Conservation (phyloP, 2,329 filamentous ascomycete species). For the Pseudopithomyces chartarum region DNA sequence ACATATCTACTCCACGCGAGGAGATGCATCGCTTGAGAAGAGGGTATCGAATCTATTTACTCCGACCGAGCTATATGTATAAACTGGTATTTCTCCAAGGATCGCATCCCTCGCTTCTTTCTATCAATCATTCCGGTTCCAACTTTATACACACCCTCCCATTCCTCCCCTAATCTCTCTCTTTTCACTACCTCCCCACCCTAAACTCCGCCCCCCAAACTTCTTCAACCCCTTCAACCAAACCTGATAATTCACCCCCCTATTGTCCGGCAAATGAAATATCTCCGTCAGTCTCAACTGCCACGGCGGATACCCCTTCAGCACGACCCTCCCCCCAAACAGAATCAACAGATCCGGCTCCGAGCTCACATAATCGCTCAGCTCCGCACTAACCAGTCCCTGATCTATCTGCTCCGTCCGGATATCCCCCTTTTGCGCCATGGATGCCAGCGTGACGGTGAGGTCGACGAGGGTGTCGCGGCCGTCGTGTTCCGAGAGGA, state of each 20-base stretch:
- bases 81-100: too few species aligned
- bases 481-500: conserved; percentile 87
- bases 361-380: conserved; percentile 76
- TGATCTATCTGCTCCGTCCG: conserved; percentile 78
- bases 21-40: too few species aligned
- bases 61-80: too few species aligned
- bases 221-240: conserved; percentile 85
- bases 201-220: conserved; percentile 87
- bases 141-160: background rate
- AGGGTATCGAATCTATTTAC: too few species aligned
- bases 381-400: conserved; percentile 87
- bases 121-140: too few species aligned
- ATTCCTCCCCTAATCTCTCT: too few species aligned
- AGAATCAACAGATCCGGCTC: conserved; percentile 90
- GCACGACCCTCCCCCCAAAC: conserved; percentile 80
- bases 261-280: conserved; percentile 73
- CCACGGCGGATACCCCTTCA: conserved; percentile 96
- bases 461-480: conserved; percentile 93
- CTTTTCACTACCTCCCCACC: conserved; percentile 63
- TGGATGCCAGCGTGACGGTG: conserved; percentile 90
- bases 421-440: conserved; percentile 90
- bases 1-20: too few species aligned
- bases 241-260: conserved; percentile 89
- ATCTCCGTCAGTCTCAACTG: conserved; percentile 95
- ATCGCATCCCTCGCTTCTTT: too few species aligned